Evolutionary conservation across 2,329 filamentous ascomycete species (phyloP), one percentile per base, ranked within the genome.

Genomic region (Colletotrichum sp.): DNA sequence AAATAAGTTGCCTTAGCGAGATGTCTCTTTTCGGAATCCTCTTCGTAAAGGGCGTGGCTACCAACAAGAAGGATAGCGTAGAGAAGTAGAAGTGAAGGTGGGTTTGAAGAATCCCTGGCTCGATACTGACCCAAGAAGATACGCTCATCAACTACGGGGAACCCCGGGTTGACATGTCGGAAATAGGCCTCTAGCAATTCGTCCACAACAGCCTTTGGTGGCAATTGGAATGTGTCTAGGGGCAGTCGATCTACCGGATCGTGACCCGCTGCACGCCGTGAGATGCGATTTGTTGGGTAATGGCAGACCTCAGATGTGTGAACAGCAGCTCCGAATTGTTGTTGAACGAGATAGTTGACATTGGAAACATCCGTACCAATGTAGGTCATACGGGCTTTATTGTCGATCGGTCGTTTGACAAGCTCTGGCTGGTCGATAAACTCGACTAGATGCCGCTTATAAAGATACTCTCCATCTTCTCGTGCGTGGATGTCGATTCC

Each of bases 301-400:
- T 52, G 43, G 43, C n/a, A 52, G 43, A 52, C 43, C 1, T 52
- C 10, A 4, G 43, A 52, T 52, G n/a, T 52, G 12, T 52, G n/a
- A 52, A 52, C 43, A 52, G 3, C 78, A 73, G 69, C 80, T 32
- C 13, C 43, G 2, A 59, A 59, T n/a, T 61, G 43, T n/a, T 52
- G 43, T 13, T 52, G 43, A 21, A 52, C n/a, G 10, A 52, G 43
- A 52, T 52, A 52, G 43, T 52, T 52, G n/a, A 52, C 43, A n/a
- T 52, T 52, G n/a, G 43, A 21, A 52, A 52, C 43, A 52, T 52
- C 43, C 4, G 43, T 52, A 24, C 43, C 43, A 52, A 52, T 52
- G 43, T 52, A 52, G n/a, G n/a, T 52, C 43, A 21, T 52, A 52
- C 43, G 43, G n/a, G 43, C 43, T 52, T 52, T 52, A 4, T 21